Conservation (phyloP, 768 basidiomycete species). For the Leccinum subgranulosum region DNA sequence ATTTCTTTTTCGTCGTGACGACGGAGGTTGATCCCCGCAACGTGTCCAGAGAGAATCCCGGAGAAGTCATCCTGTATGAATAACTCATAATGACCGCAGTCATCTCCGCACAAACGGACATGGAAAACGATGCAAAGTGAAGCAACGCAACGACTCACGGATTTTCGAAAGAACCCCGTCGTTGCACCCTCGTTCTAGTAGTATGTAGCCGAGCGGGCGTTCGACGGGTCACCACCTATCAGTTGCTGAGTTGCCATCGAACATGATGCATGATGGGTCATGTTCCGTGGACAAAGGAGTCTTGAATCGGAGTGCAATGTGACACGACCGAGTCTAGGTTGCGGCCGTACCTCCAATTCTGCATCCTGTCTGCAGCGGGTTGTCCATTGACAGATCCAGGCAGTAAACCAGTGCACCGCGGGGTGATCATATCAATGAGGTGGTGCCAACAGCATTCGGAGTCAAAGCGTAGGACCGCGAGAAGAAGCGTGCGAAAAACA, state of each 20-base stretch:
- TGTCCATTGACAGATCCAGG: no score
- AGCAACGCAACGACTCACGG: neutral
- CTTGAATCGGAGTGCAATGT: neutral
- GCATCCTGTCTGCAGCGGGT: no score
- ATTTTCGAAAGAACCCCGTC: neutral
- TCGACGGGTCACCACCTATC: neutral
- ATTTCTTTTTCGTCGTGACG: neutral
- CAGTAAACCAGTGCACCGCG: no score
- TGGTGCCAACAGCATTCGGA: no score
- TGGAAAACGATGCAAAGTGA: neutral
- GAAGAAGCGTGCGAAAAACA: no score
- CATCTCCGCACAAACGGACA: neutral
- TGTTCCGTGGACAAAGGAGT: neutral
- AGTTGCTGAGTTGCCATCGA: neutral
- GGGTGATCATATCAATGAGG: no score
- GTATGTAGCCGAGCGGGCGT: neutral
- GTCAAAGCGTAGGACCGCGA: no score
- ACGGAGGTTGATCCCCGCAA: neutral
- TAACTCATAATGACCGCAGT: neutral
- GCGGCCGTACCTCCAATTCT: no score
- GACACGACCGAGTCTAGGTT: neutral
- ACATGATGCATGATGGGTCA: neutral
- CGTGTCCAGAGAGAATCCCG: neutral
- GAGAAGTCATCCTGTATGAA: neutral
- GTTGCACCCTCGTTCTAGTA: neutral